Conservation (phyloP, 768 basidiomycete species). For the Holtermannia corniformis region DNA sequence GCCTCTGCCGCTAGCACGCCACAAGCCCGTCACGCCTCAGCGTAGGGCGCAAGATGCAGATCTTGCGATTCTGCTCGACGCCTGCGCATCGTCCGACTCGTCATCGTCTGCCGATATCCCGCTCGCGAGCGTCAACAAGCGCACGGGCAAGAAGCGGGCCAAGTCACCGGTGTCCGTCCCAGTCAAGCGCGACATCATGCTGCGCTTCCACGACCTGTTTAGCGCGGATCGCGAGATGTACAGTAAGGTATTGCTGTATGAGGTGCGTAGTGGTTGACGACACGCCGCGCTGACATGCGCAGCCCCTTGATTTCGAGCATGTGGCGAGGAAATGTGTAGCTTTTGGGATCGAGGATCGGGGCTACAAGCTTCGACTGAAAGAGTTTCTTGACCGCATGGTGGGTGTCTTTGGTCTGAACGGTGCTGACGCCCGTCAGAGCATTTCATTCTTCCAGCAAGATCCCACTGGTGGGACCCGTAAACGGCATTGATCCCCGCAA, state of each 20-base stretch:
- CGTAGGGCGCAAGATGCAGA: background rate
- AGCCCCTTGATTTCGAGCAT: constrained; percentile 34
- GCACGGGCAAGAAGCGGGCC: constrained; percentile 1
- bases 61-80: too few species aligned
- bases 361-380: constrained; percentile 26
- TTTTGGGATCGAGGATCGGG: constrained; percentile 19
- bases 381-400: constrained; percentile 28
- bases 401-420: constrained; percentile 1
- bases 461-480: background rate
- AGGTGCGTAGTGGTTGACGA: constrained; percentile 13
- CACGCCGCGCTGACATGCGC: background rate
- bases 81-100: constrained; percentile 2
- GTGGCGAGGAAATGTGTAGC: constrained; percentile 20
- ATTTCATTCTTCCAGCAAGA: constrained; percentile 2
- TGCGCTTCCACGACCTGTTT: constrained; percentile 22
- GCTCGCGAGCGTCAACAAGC: constrained; percentile 10
- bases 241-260: constrained; percentile 25
- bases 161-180: background rate
- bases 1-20: background rate
- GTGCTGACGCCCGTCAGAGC: constrained; percentile 12
- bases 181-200: constrained; percentile 1
- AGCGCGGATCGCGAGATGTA: constrained; percentile 22
- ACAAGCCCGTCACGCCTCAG: background rate
- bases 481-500: background rate
- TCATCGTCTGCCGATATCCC: constrained; percentile 23